Percentiles rank a stretch among this genome's conserved stretches.
phyloP scores from a whole-genome alignment of 139 green algal genomes.

The Tetradesmus obliquus region DNA sequence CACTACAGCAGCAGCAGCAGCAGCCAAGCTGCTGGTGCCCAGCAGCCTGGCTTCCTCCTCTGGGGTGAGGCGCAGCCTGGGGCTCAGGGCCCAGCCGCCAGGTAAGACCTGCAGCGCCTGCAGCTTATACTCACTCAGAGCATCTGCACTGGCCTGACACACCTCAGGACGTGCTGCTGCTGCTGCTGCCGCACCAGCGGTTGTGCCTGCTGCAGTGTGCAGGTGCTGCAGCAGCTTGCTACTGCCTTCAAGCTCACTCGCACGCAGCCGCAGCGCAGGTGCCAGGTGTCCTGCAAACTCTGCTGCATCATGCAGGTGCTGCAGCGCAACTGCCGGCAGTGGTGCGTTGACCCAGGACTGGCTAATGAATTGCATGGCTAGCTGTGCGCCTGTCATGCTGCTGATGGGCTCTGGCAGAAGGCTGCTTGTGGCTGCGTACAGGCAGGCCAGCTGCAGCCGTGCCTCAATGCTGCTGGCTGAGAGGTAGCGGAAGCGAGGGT shows the following conservation, averaged over 20 bases:
- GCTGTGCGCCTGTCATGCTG: slow-evolving; percentile 57
- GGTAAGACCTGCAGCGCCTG: neutral
- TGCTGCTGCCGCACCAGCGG: neutral
- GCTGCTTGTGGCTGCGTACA: slow-evolving; percentile 67
- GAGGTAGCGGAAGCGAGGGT: slow-evolving; percentile 66
- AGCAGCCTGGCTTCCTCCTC: slow-evolving; percentile 45
- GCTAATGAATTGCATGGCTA: slow-evolving; percentile 57
- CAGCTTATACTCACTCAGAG: slow-evolving; percentile 20
- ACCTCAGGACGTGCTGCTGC: neutral
- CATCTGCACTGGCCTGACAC: neutral
- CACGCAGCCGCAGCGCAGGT: slow-evolving; percentile 52
- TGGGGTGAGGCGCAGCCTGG: slow-evolving; percentile 18
- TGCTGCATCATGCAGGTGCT: slow-evolving; percentile 36
- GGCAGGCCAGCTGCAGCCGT: slow-evolving; percentile 73
- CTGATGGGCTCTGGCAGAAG: slow-evolving; percentile 64
- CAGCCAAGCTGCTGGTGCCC: neutral
- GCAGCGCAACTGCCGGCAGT: slow-evolving; percentile 44
- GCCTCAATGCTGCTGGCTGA: slow-evolving; percentile 27
- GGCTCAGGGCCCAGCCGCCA: slow-evolving; percentile 15
- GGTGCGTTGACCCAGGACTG: slow-evolving; percentile 62
- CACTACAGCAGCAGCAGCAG: too few relatives aligned
- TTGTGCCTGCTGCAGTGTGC: neutral
- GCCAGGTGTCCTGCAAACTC: slow-evolving; percentile 42
- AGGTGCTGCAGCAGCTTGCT: slow-evolving; percentile 48
- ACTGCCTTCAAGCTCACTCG: slow-evolving; percentile 50